Evolutionary conservation across 768 basidiomycete genomes (phyloP).

Genomic region (Lactarius psammicola): DNA sequence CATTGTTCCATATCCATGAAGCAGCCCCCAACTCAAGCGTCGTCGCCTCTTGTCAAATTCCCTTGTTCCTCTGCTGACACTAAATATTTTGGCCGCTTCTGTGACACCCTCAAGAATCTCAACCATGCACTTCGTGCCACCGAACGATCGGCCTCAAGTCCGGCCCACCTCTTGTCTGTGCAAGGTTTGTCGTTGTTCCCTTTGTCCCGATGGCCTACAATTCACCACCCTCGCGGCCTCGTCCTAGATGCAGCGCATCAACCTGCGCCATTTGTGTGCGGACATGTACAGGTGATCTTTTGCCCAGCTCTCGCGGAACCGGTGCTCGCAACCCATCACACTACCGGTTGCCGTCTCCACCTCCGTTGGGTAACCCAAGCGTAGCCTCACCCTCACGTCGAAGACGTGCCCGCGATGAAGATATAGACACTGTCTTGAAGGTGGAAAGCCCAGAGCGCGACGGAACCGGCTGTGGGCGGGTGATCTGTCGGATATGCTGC

Average conservation of each 20-base stretch:
- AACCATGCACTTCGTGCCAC: constrained; percentile 9
- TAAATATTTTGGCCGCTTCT: not conserved
- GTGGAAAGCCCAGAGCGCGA: not conserved
- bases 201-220: not conserved
- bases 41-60: constrained; percentile 17
- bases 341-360: constrained; percentile 36
- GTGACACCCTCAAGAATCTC: constrained; percentile 1
- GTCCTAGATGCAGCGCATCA: constrained; percentile 39
- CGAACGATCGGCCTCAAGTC: constrained; percentile 12
- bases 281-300: constrained; percentile 40
- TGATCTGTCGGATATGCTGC: constrained; percentile 47
- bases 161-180: constrained; percentile 8
- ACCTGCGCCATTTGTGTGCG: constrained; percentile 47
- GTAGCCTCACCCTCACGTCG: not conserved
- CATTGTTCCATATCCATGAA: not conserved
- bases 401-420: constrained; percentile 15
- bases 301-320: constrained; percentile 35
- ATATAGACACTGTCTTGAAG: constrained; percentile 1
- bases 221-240: not conserved
- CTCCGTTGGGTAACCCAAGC: constrained; percentile 29
- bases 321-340: constrained; percentile 36
- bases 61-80: not conserved
- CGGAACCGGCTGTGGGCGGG: constrained; percentile 42
- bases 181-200: constrained; percentile 7
- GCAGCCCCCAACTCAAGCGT: not conserved